Evolutionary conservation across 331 rosid species (phyloP), one percentile per base, ranked within the genome.

Genomic region (Telfairia occidentalis): DNA sequence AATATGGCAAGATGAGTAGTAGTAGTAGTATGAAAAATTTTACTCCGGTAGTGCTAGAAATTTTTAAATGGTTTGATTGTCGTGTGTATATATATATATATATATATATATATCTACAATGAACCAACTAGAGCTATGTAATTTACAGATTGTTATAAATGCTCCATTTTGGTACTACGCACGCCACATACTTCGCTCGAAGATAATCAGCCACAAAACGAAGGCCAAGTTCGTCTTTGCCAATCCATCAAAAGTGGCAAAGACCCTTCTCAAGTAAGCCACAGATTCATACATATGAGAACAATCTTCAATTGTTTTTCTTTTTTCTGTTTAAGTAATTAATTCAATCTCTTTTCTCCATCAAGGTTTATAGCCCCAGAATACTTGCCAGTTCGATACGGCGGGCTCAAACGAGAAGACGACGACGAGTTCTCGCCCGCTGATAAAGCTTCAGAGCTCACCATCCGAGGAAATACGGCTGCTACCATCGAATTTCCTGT

Each of bases 81-180:
- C n/a, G n/a, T n/a, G n/a, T n/a, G n/a, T n/a, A n/a, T n/a, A n/a
- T n/a, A n/a, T n/a, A n/a, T n/a, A n/a, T n/a, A n/a, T n/a, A n/a
- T n/a, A n/a, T n/a, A n/a, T n/a, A n/a, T n/a, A n/a, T n/a, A n/a
- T n/a, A n/a, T n/a, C n/a, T n/a, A n/a, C n/a, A n/a, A n/a, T n/a
- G n/a, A n/a, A n/a, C n/a, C n/a, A n/a, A n/a, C n/a, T n/a, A n/a
- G n/a, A n/a, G n/a, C n/a, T n/a, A n/a, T n/a, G 9, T 50, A n/a
- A 6, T 80, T 35, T 71, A 76, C 91, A 93, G 98, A 83, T 95
- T 32, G 64, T 91, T 18, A 70, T 91, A 50, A 82, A 91, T 63
- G 87, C 89, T 78, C 97, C 99, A 28, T 81, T 95, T 79, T 95
- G 96, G 97, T 84, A 86, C 83, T 87, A 85, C 78, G 87, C 87